A percentile compares a stretch with the other conserved stretches of the same genome.
These are phyloP conservation scores for Pythium aquatile DNA, from an alignment of 352 stramenopile species.

Conservation along the genomic window DNA sequence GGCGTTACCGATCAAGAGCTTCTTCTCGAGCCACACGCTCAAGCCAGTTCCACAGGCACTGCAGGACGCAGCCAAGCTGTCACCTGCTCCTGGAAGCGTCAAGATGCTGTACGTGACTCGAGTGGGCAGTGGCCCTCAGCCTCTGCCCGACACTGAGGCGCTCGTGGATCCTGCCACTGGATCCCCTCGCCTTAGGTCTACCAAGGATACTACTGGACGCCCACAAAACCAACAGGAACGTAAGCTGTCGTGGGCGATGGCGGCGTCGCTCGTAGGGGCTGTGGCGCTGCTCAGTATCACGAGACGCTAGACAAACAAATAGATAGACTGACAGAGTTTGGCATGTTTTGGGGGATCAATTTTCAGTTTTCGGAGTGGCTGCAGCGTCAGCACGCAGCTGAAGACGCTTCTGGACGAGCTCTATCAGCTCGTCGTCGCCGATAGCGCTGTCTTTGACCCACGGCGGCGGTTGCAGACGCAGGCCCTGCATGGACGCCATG, in stretches of 20 bases:
- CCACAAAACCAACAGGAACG: too few relatives aligned
- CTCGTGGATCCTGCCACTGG: constrained; percentile 52
- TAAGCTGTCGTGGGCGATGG: constrained; percentile 1
- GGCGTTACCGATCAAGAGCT: constrained; percentile 26
- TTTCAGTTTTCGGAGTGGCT: constrained; percentile 24
- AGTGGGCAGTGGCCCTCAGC: constrained; percentile 48
- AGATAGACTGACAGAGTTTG: not conserved
- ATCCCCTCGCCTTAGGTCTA: constrained; percentile 16
- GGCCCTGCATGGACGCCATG: constrained; percentile 54
- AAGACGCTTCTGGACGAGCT: constrained; percentile 37
- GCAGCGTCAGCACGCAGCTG: not conserved
- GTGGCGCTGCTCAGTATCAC: constrained; percentile 8
- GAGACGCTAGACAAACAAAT: constrained; percentile 10
- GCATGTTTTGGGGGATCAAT: not conserved
- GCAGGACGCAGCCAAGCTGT: constrained; percentile 9
- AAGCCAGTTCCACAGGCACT: not conserved
- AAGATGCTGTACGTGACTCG: constrained; percentile 74
- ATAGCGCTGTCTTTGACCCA: constrained; percentile 42
- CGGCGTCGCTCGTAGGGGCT: constrained; percentile 6
- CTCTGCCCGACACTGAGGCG: constrained; percentile 36
- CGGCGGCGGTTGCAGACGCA: constrained; percentile 45
- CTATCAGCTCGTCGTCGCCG: constrained; percentile 54
- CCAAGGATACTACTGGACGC: not conserved
- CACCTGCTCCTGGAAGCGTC: constrained; percentile 29
- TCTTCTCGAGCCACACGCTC: constrained; percentile 12